Percentiles rank a stretch among this genome's conserved stretches.
Conservation (phyloP, 148 eudicot species). For the Nepenthes mirabilis region DNA sequence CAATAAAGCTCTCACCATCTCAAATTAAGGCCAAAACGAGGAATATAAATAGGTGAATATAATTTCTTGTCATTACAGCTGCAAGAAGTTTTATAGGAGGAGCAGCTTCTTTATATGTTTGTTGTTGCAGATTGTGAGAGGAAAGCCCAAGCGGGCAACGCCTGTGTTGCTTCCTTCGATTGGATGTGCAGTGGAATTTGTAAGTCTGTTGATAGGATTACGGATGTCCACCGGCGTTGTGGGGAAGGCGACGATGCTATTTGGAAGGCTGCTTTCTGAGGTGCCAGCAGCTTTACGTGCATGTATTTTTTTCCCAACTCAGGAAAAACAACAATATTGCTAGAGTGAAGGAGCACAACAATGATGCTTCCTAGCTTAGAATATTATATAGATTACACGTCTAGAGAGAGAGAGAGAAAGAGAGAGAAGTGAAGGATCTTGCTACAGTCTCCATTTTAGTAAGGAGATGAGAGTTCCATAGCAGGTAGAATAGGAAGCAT, state of each 20-base stretch:
- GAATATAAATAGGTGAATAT: too few species aligned
- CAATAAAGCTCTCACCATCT: too few species aligned
- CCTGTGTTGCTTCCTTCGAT: conserved; percentile 37
- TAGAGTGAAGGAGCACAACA: too few species aligned
- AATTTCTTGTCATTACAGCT: too few species aligned
- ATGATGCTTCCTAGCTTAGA: too few species aligned
- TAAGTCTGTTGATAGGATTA: conserved; percentile 32
- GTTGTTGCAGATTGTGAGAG: conserved; percentile 27
- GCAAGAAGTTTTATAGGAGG: too few species aligned
- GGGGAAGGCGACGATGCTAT: conserved; percentile 32
- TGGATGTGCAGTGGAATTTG: conserved; percentile 42
- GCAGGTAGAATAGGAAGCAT: conserved; percentile 4
- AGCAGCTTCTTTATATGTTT: neutral
- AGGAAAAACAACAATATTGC: conserved; percentile 2
- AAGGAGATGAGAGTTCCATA: conserved; percentile 12
- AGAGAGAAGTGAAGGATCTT: conserved; percentile 7
- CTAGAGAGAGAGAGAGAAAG: conserved; percentile 2
- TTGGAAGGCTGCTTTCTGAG: conserved; percentile 19
- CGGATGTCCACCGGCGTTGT: conserved; percentile 35
- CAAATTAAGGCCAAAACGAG: too few species aligned
- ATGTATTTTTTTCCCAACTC: conserved; percentile 11
- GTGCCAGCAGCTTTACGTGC: neutral
- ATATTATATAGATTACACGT: neutral
- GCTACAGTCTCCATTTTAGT: conserved; percentile 12
- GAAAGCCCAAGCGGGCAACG: conserved; percentile 42